A percentile compares a stretch with the other conserved stretches of the same genome.
Conservation (phyloP, 768 basidiomycete species). For the Tylopilus sp. region DNA sequence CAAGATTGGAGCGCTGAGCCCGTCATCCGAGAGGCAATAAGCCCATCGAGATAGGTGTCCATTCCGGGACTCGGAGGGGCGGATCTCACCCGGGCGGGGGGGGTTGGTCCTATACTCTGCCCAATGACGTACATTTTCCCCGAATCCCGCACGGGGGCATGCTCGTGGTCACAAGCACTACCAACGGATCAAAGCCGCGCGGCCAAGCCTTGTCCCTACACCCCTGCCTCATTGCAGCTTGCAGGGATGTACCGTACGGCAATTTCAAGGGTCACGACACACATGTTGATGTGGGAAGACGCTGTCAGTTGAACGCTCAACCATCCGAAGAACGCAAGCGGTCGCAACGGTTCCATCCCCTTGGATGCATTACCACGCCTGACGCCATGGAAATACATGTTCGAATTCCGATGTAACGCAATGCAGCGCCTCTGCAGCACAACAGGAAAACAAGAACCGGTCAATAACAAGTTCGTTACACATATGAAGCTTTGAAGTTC, state of each 20-base stretch:
- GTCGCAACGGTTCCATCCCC: not conserved
- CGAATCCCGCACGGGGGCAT: not conserved
- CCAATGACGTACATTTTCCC: not conserved
- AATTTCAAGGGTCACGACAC: not conserved
- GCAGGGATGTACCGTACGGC: not conserved
- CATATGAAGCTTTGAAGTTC: conserved; percentile 11
- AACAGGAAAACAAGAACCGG: conserved; percentile 11
- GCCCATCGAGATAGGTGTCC: not conserved
- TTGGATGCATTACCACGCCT: conserved; percentile 5
- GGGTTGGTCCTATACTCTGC: not conserved
- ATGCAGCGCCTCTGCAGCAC: conserved; percentile 7
- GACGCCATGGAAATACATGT: conserved; percentile 19
- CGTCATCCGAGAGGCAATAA: too few relatives aligned
- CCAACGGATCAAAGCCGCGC: not conserved
- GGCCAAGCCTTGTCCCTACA: not conserved
- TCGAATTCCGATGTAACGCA: conserved; percentile 8
- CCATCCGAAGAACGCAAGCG: not conserved
- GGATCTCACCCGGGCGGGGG: not conserved
- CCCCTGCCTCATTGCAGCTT: too few relatives aligned
- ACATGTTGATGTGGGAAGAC: not conserved
- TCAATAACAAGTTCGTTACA: conserved; percentile 25
- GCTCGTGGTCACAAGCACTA: not conserved
- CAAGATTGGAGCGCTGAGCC: not conserved
- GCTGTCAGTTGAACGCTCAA: too few relatives aligned
- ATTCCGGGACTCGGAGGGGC: not conserved